A percentile compares a stretch with the other conserved stretches of the same genome.
Evolutionary conservation across 2,329 filamentous ascomycete species (phyloP).

Genomic region (Scedosporium dehoogii): DNA sequence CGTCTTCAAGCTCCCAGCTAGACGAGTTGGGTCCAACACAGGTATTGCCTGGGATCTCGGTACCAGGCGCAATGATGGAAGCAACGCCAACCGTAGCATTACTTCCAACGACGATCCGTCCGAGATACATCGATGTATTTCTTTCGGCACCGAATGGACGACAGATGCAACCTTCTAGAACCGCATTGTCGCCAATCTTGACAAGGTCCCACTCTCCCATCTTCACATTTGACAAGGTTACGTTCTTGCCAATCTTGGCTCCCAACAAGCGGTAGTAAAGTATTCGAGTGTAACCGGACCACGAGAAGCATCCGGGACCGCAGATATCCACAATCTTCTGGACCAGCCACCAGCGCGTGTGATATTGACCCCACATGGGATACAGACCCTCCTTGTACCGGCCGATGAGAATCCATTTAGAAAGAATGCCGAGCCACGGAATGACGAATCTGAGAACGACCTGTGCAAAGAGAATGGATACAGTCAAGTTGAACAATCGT

Average conservation of each 20-base stretch:
- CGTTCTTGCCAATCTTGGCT: conserved; percentile 40
- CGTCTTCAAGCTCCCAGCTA: conserved; percentile 42
- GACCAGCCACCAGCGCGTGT: conserved; percentile 49
- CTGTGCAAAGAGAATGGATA: conserved; percentile 33
- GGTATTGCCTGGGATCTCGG: conserved; percentile 33
- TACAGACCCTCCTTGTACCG: conserved; percentile 41
- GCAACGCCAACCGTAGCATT: conserved; percentile 36
- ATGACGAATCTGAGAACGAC: conserved; percentile 26
- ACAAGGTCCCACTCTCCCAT: conserved; percentile 48
- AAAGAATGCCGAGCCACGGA: conserved; percentile 36
- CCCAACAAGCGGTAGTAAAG: conserved; percentile 42
- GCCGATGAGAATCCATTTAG: conserved; percentile 47
- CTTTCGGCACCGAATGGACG: conserved; percentile 44
- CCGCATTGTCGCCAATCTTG: conserved; percentile 39
- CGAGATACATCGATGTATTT: conserved; percentile 50
- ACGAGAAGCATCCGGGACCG: conserved; percentile 35
- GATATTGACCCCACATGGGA: conserved; percentile 50
- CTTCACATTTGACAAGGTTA: conserved; percentile 31
- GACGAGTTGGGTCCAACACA: conserved; percentile 48
- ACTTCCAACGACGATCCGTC: conserved; percentile 36
- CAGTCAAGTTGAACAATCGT: conserved; percentile 36
- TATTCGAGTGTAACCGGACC: conserved; percentile 26
- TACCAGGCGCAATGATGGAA: conserved; percentile 40
- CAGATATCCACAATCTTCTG: conserved; percentile 41
- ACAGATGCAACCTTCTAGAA: conserved; percentile 35